Base-by-base conservation (phyloP, 2,329 filamentous ascomycete genomes). In the Basipetospora chlamydospora region DNA sequence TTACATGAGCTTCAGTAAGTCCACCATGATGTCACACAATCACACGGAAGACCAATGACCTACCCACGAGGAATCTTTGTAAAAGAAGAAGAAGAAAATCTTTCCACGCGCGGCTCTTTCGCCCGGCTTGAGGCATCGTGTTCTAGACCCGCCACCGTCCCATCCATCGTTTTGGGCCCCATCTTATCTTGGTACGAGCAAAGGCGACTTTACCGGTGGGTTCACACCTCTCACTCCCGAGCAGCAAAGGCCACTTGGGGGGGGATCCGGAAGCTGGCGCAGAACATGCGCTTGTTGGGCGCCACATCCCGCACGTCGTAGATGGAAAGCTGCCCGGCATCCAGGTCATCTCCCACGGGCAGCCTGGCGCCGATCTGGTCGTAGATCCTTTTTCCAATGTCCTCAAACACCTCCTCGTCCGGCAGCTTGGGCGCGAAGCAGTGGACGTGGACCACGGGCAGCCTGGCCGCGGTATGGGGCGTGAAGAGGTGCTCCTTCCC, bases 211-310 rank as follows among this genome's bases (percentile, higher is more conserved):
- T 28, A 15, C n/a, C n/a, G n/a, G n/a, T 33, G 8, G 9, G 26
- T n/a, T n/a, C n/a, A n/a, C n/a, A n/a, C 4, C 16, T 18, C 22
- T 17, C 33, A 31, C 11, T 20, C 39, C 43, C 55, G 47, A 32
- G 59, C 43, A 17, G 70, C 66, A 60, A 94, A 95, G 11, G 87
- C 90, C 5, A 95, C 83, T 47, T 83, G 76, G 23, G 64, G 59
- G 2, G 90, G 90, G 41, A 98, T 53, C 43, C 86, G 73, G 59
- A 98, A 96, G 46, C 77, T 92, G 21, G 85, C 88, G 56, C 90
- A 96, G 57, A 88, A 96, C 87, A 95, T 95, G 52, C 80, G 73
- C 67, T 98, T 98, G 50, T 84, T 80, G 5, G 90, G 90, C 40
- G 86, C 83, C 38, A 98, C 90, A 46, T 92, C 77, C 44, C 90